A percentile compares a stretch with the other conserved stretches of the same genome.
Conservation (phyloP, 2,329 filamentous ascomycete species). For the Fonsecaea pedrosoi region DNA sequence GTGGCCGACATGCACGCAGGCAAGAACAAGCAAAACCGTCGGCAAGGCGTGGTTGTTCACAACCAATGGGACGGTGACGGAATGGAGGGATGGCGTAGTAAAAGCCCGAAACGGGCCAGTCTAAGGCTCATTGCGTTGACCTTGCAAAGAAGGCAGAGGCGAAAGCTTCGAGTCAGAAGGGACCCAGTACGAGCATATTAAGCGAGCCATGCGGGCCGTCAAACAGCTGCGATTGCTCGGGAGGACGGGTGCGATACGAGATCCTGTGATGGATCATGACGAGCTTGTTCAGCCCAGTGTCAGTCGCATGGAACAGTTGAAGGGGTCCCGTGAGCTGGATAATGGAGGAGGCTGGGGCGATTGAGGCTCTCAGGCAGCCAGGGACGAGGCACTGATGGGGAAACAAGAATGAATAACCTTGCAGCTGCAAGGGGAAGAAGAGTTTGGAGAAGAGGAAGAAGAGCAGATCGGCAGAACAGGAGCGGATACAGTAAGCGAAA, state of each 20-base stretch:
- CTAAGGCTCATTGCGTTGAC: conserved; percentile 4
- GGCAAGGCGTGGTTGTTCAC: conserved; percentile 6
- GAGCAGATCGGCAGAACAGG: neutral
- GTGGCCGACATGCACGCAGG: conserved; percentile 5
- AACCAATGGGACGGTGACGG: conserved; percentile 25
- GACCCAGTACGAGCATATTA: conserved; percentile 19
- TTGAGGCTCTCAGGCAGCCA: conserved; percentile 1
- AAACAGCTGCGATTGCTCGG: conserved; percentile 3
- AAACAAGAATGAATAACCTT: neutral
- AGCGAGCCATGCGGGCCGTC: conserved; percentile 12
- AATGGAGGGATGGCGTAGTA: neutral
- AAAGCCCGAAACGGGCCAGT: conserved; percentile 16
- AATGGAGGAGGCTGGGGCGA: conserved; percentile 14
- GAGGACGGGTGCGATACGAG: conserved; percentile 10
- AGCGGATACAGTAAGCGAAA: conserved; percentile 1
- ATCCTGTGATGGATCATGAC: neutral
- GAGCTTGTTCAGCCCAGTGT: neutral
- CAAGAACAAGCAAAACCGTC: conserved; percentile 13
- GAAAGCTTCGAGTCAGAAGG: neutral
- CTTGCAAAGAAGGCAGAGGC: conserved; percentile 4
- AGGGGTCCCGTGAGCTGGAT: neutral
- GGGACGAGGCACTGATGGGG: neutral
- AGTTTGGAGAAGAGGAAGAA: neutral
- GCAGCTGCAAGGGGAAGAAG: neutral
- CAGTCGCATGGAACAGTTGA: neutral